These are phyloP conservation scores for Cladosporium sp. DNA, from an alignment of 2,329 filamentous ascomycete species.

Conservation along the genomic window DNA sequence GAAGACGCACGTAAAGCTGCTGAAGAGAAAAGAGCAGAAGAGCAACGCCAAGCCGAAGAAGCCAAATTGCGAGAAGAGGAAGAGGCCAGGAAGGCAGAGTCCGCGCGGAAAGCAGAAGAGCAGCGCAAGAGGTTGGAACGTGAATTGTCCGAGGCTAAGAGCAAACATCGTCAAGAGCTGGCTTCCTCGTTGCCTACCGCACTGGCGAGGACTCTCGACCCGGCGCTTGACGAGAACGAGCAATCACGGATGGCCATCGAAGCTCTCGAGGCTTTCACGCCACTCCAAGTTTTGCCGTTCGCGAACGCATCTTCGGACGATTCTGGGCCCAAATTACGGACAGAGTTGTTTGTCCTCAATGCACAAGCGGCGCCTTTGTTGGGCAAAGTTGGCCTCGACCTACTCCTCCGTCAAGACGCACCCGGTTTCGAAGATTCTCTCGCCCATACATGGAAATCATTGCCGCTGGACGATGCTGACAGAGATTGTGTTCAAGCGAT, in stretches of 20 bases:
- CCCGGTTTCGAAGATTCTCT: conserved; percentile 21
- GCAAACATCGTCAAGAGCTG: conserved; percentile 19
- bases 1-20: conserved; percentile 16
- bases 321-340: conserved; percentile 11
- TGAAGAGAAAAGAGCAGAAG: conserved; percentile 15
- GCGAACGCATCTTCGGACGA: conserved; percentile 13
- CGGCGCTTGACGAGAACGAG: conserved; percentile 16
- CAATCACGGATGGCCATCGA: conserved; percentile 12
- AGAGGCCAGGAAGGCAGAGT: conserved; percentile 22
- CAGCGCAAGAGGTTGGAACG: conserved; percentile 15
- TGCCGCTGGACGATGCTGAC: conserved; percentile 15
- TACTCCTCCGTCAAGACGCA: conserved; percentile 20
- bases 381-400: conserved; percentile 24
- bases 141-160: conserved; percentile 15
- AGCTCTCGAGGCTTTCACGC: conserved; percentile 21
- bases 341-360: conserved; percentile 24
- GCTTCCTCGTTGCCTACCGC: conserved; percentile 22
- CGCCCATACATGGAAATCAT: conserved; percentile 21
- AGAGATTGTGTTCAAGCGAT: conserved; percentile 13
- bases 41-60: conserved; percentile 16
- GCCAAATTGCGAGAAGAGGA: conserved; percentile 16
- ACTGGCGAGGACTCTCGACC: conserved; percentile 20
- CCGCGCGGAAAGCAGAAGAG: conserved; percentile 24
- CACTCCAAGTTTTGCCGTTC: conserved; percentile 21
- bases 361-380: conserved; percentile 28